Evolutionary conservation across 352 stramenopile genomes (phyloP), one percentile per base, ranked within the genome.

Genomic region (Pythium volutum): DNA sequence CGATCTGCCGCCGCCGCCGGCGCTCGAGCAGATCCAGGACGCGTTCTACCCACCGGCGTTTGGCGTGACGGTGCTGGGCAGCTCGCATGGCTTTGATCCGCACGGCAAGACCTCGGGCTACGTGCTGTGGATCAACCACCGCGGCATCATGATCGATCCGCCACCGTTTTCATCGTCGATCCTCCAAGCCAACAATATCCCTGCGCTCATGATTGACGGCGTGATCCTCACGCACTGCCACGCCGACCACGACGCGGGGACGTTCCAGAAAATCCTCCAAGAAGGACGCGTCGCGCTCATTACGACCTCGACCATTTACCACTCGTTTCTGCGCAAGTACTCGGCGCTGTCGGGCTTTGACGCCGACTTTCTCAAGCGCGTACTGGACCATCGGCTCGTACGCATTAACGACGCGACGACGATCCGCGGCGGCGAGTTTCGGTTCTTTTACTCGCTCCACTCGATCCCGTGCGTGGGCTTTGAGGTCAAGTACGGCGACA

Each of bases 181-280:
- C 41, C 62, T 96, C 34, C 74, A 88, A 29, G 82, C 84, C 23
- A 95, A 91, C 70, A 93, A 91, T 55, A 96, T 96, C 48, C 81
- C 86, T 6, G 90, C 91, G 26, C 71, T 95, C 45, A 96, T 97
- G 67, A 98, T 98, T 66, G 93, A 98, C 59, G 95, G 91, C 26
- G 96, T 98, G 15, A 98, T 98, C 64, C 71, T 98, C 26, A 98
- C 95, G 16, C 95, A 98, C 70, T 98, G 94, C 63, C 95, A 98
- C 67, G 93, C 95, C 18, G 95, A 98, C 71, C 95, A 98, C 66
- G 95, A 98, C 71, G 95, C 95, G 39, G 95, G 95, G 27, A 97
- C 95, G 27, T 98, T 98, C 66, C 95, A 98, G 64, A 98, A 98
- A 67, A 97, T 98, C 43, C 67, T 98, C 18, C 94, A 96, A 29